A percentile compares a stretch with the other conserved stretches of the same genome.
These are phyloP conservation scores for Cutaneotrichosporon mucoides DNA, from an alignment of 1,284 basidiomycete genomes.

Conservation along the genomic window DNA sequence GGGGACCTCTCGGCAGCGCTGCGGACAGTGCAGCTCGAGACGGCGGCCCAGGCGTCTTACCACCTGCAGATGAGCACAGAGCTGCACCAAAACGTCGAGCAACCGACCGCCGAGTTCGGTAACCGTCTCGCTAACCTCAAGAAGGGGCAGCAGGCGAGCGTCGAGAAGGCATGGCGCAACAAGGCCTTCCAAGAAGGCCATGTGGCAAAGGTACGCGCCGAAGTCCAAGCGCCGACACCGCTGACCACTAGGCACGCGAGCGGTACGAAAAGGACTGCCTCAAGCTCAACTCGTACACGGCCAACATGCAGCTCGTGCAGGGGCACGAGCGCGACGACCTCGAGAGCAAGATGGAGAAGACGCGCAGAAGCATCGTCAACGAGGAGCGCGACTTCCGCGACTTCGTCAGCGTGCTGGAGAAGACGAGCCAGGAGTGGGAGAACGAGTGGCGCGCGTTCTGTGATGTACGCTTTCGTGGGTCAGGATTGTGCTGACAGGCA, in stretches of 20 bases:
- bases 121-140: constrained; percentile 68
- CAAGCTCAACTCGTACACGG: constrained; percentile 91
- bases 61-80: constrained; percentile 65
- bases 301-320: constrained; percentile 86
- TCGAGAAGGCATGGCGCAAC: constrained; percentile 84
- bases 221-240: background rate
- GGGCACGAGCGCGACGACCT: constrained; percentile 93
- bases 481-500: constrained; percentile 19
- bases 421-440: constrained; percentile 85
- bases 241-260: constrained; percentile 62
- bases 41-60: constrained; percentile 63
- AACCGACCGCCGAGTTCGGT: constrained; percentile 61
- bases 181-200: constrained; percentile 79
- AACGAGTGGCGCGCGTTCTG: constrained; percentile 89
- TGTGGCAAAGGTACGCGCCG: constrained; percentile 59
- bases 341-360: constrained; percentile 77
- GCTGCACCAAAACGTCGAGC: constrained; percentile 73
- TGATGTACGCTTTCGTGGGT: constrained; percentile 53
- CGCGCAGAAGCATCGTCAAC: constrained; percentile 78
- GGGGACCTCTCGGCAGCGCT: constrained; percentile 76
- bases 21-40: constrained; percentile 74
- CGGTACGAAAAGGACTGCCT: constrained; percentile 93
- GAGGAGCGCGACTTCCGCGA: constrained; percentile 90
- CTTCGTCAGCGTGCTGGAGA: constrained; percentile 74
- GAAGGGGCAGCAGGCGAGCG: constrained; percentile 59